phyloP scores from a whole-genome alignment of 495 filamentous ascomycete species.

The Penicillium pancosmium region DNA sequence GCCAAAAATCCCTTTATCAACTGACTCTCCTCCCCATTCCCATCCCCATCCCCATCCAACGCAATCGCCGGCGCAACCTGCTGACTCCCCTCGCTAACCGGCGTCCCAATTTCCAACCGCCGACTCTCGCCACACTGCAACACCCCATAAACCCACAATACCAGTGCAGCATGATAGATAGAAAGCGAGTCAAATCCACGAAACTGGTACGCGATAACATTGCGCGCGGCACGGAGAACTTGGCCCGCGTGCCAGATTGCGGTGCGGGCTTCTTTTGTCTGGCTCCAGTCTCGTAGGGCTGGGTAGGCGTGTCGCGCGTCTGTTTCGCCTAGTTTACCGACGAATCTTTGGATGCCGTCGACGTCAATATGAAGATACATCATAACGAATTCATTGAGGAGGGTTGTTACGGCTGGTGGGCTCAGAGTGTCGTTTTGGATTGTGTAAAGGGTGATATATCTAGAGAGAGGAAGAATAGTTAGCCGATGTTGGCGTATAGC shows the following conservation, averaged over 20 bases:
- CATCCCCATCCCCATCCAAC: constrained; percentile 40
- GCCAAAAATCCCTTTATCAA: constrained; percentile 39
- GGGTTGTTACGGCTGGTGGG: constrained; percentile 20
- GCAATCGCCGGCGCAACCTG: neutral
- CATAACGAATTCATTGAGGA: constrained; percentile 54
- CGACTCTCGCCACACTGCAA: constrained; percentile 27
- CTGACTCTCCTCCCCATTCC: constrained; percentile 40
- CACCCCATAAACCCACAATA: constrained; percentile 60
- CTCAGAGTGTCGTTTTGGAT: constrained; percentile 8
- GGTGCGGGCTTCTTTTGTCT: constrained; percentile 46
- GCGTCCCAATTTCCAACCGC: constrained; percentile 4
- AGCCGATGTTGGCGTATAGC: neutral
- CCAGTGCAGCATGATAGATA: constrained; percentile 57
- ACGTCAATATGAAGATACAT: constrained; percentile 61
- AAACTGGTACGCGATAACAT: constrained; percentile 45
- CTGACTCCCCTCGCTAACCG: constrained; percentile 23
- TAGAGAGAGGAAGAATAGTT: neutral
- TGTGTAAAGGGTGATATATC: constrained; percentile 11
- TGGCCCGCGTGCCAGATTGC: constrained; percentile 65
- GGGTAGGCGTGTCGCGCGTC: constrained; percentile 56
- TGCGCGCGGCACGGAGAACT: constrained; percentile 52
- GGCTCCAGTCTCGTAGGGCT: constrained; percentile 53
- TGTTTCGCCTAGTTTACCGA: constrained; percentile 60
- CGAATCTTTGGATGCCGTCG: constrained; percentile 63
- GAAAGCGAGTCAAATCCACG: constrained; percentile 59